These are phyloP conservation scores for Monosporozyma yasuniensis DNA, from an alignment of 805 yeast genomes.

Conservation along the genomic window DNA sequence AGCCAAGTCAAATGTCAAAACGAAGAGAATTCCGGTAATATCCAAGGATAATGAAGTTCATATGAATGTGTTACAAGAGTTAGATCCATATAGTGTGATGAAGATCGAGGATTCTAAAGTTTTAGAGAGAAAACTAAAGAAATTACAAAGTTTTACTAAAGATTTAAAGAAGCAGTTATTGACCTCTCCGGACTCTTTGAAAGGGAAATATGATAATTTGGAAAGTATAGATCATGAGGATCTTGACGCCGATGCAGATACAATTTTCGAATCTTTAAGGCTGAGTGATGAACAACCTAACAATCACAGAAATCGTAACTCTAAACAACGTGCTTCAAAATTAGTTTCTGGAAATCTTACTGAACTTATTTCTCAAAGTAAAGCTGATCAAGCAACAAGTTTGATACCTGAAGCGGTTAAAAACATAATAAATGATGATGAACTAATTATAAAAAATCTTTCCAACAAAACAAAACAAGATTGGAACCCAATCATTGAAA, in stretches of 20 bases:
- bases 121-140: conserved; percentile 23
- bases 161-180: conserved; percentile 11
- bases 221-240: not conserved
- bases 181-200: not conserved
- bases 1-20: not conserved
- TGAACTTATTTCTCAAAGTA: conserved; percentile 3
- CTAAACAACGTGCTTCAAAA: not conserved
- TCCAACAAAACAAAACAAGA: conserved; percentile 16
- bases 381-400: conserved; percentile 7
- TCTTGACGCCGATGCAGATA: not conserved
- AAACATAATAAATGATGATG: conserved; percentile 18
- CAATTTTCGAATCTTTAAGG: not conserved
- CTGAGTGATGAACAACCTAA: not conserved
- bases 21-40: conserved; percentile 1
- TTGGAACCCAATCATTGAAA: conserved; percentile 23
- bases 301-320: not conserved
- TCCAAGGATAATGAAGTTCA: conserved; percentile 6
- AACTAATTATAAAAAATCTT: conserved; percentile 15
- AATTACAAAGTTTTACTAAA: conserved; percentile 23
- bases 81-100: conserved; percentile 7
- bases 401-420: conserved; percentile 16
- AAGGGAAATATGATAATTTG: not conserved
- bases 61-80: conserved; percentile 8
- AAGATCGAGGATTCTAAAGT: conserved; percentile 10
- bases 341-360: conserved; percentile 3